Base-by-base conservation (phyloP, 192 early-diverging fungal species). In the Mortierella alpina region DNA sequence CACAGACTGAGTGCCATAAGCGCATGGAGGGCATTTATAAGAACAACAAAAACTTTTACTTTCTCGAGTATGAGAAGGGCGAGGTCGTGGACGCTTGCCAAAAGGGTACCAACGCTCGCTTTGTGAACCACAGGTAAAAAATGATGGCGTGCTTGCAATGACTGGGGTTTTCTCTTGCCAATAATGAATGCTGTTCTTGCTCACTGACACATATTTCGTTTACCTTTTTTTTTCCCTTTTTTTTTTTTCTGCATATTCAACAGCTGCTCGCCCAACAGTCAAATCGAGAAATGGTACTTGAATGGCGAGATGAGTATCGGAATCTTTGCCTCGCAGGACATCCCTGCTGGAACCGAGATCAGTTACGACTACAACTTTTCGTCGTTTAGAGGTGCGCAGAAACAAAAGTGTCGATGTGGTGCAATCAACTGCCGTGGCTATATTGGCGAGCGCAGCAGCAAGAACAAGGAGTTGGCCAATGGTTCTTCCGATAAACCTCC, bases 291-390 rank as follows among this genome's bases (percentile, higher is more conserved):
- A 79, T 96, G 95, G 95, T 93, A 84, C 68, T 73, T 77, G 14
- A 89, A 90, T 67, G 93, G 93, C 1, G 95, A 96, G 68, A 89
- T 85, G 63, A 77, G 84, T 56, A 84, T 95, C 59, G 95, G 94
- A 7, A 74, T 96, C 20, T 95, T 96, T 79, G 86, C 94, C 5
- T 82, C 83, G 10, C 66, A 84, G 70, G 90, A 96, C 41, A 96
- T 96, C 51, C 61, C 86, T 39, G 82, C 87, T 2, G 85, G 86
- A 11, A 49, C 88, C 4, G 95, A 96, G 70, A 72, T 96, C 53
- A 93, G 90, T 51, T 96, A 96, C 66, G 95, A 96, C 81, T 96
- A 96, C 70, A 89, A 91, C n/a, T 96, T 94, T 72, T 87, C 91
- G 12, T 73, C 84, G 0, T 95, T 92, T 76, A 89, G 90, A 46